These are phyloP conservation scores for Aspergillus phoenicis DNA, from an alignment of 2,329 filamentous ascomycete genomes.

Conservation along the genomic window DNA sequence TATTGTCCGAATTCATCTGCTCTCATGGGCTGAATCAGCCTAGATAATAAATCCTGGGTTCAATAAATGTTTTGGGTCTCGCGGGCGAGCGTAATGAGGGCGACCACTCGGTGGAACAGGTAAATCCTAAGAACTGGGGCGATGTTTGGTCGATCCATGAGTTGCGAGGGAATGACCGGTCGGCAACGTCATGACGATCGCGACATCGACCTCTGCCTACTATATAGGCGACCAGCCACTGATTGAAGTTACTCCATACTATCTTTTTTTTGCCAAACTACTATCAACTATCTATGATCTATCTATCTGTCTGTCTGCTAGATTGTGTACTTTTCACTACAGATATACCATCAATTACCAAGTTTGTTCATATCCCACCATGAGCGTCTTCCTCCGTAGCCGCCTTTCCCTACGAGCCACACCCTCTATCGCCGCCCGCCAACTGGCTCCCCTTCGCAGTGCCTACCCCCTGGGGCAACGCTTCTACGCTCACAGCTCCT, in stretches of 20 bases:
- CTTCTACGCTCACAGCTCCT: conserved; percentile 24
- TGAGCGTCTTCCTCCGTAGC: conserved; percentile 9
- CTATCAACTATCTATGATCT: too few species aligned
- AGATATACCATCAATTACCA: too few species aligned
- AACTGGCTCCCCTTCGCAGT: too few species aligned
- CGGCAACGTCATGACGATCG: conserved; percentile 4
- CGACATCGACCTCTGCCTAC: background rate
- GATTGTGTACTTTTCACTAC: too few species aligned
- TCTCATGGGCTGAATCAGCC: conserved; percentile 3
- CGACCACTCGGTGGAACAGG: background rate
- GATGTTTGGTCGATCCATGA: background rate
- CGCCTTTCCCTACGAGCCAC: conserved; percentile 1
- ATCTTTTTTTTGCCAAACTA: background rate
- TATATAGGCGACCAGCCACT: background rate
- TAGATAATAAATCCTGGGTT: conserved; percentile 4
- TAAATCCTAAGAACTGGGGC: conserved; percentile 1
- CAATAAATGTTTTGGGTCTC: background rate
- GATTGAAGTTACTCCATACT: too few species aligned
- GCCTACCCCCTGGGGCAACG: conserved; percentile 6
- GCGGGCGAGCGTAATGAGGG: background rate
- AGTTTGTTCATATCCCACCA: background rate
- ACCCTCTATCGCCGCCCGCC: conserved; percentile 1
- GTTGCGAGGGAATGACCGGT: conserved; percentile 3
- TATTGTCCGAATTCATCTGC: conserved; percentile 9
- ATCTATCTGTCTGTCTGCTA: too few species aligned